phyloP scores from a whole-genome alignment of 2,329 filamentous ascomycete genomes.

The Rugonectria rugulosa region DNA sequence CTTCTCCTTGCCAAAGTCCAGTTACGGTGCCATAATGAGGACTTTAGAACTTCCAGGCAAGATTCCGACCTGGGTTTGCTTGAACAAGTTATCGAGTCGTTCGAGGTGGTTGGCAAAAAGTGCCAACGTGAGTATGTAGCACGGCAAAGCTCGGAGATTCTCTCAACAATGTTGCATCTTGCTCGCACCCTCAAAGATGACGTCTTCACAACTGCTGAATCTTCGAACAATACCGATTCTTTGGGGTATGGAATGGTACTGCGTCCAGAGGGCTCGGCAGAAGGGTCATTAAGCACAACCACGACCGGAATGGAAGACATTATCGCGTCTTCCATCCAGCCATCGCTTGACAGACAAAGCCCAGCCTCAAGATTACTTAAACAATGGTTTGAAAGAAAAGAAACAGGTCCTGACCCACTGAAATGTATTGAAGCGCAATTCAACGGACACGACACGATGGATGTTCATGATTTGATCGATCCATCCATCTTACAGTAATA shows the following conservation, averaged over 20 bases:
- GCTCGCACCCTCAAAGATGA: neutral
- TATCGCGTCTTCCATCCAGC: constrained; percentile 15
- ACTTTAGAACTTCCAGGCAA: neutral
- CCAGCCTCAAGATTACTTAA: constrained; percentile 2
- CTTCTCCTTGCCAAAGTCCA: constrained; percentile 20
- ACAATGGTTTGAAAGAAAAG: neutral
- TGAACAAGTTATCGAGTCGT: constrained; percentile 22
- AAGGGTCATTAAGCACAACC: neutral
- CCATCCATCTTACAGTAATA: too few relatives aligned
- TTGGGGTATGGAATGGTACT: neutral
- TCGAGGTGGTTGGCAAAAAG: neutral
- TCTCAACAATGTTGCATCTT: constrained; percentile 6
- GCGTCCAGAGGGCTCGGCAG: neutral
- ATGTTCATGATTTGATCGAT: constrained; percentile 13
- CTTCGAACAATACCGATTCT: neutral
- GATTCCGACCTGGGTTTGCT: constrained; percentile 20
- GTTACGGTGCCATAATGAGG: neutral
- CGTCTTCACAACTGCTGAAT: too few relatives aligned
- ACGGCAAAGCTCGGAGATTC: constrained; percentile 15
- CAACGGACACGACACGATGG: neutral
- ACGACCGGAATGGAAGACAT: constrained; percentile 18
- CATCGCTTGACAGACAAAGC: constrained; percentile 8
- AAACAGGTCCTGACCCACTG: neutral
- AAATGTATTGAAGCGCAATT: neutral
- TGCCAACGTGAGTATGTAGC: constrained; percentile 14